These are phyloP conservation scores for Oropetium thomaeum DNA, from an alignment of 176 grass and related monocot genomes.

Conservation along the genomic window DNA sequence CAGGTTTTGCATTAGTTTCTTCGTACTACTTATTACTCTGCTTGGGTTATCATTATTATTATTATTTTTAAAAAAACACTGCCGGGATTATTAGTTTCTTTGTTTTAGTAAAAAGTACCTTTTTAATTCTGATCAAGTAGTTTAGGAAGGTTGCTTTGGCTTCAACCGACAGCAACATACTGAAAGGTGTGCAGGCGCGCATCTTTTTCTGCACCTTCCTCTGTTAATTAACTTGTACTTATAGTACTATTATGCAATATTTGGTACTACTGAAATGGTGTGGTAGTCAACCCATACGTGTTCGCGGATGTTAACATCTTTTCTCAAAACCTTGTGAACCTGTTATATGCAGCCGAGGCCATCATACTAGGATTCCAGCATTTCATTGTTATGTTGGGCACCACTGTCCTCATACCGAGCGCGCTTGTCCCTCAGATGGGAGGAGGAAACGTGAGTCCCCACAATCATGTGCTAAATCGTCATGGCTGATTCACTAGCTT, in stretches of 20 bases:
- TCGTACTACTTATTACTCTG: background rate
- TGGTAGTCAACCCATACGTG: background rate
- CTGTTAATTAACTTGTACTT: background rate
- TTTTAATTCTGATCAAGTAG: background rate
- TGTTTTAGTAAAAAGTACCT: background rate
- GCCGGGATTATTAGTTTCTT: background rate
- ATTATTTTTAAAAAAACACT: too few species aligned
- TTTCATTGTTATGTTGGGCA: slow-evolving; percentile 94
- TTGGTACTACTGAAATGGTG: background rate
- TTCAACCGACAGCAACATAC: background rate
- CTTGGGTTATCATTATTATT: too few species aligned
- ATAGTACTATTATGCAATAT: background rate
- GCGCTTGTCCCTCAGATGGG: slow-evolving; percentile 98
- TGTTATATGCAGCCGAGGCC: slow-evolving; percentile 66
- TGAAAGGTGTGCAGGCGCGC: background rate
- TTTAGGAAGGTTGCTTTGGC: slow-evolving; percentile 15
- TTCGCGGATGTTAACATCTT: background rate
- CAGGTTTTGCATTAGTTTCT: background rate
- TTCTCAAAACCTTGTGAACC: background rate
- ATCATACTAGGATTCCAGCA: slow-evolving; percentile 94
- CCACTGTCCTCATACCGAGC: slow-evolving; percentile 88
- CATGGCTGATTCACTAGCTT: background rate
- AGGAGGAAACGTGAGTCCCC: slow-evolving; percentile 71
- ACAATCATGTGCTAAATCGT: background rate
- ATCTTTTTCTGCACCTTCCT: background rate